phyloP scores from a whole-genome alignment of 495 filamentous ascomycete species.

The Parachaetomium inaequale region DNA sequence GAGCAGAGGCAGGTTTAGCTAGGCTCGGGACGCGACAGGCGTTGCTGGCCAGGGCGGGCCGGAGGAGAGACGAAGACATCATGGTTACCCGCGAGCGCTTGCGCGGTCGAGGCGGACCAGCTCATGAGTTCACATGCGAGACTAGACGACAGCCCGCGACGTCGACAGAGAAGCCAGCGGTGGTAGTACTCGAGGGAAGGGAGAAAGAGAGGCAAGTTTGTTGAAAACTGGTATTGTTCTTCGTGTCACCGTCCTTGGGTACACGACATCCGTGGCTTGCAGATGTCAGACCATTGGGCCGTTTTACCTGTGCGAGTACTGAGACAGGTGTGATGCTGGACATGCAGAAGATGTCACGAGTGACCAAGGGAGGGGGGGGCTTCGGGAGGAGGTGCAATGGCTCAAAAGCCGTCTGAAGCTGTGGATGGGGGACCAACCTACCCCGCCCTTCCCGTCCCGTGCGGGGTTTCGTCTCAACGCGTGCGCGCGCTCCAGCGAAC shows the following conservation, averaged over 20 bases:
- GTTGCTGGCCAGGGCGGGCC: slow-evolving; percentile 28
- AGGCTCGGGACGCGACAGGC: slow-evolving; percentile 18
- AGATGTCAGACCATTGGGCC: slow-evolving; percentile 10
- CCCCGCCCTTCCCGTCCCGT: slow-evolving; percentile 13
- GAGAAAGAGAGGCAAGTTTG: background rate
- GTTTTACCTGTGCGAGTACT: background rate
- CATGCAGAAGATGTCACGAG: background rate
- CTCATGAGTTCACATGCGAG: slow-evolving; percentile 28
- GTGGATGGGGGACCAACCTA: background rate
- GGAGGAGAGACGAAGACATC: slow-evolving; percentile 27
- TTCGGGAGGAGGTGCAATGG: background rate
- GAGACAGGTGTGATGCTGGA: background rate
- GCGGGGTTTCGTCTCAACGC: slow-evolving; percentile 8
- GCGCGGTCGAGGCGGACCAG: slow-evolving; percentile 26
- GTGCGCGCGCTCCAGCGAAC: background rate
- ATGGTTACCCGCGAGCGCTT: slow-evolving; percentile 23
- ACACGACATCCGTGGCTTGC: slow-evolving; percentile 10
- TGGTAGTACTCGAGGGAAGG: too few relatives aligned
- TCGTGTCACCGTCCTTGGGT: slow-evolving; percentile 6
- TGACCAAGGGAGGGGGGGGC: background rate
- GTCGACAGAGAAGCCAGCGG: background rate
- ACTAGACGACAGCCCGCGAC: background rate
- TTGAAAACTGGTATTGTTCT: background rate
- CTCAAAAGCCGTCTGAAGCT: background rate
- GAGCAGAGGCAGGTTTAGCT: slow-evolving; percentile 15